Evolutionary conservation across 169 alveolate species (phyloP).

Genomic region (Plasmodium gallinaceum): DNA sequence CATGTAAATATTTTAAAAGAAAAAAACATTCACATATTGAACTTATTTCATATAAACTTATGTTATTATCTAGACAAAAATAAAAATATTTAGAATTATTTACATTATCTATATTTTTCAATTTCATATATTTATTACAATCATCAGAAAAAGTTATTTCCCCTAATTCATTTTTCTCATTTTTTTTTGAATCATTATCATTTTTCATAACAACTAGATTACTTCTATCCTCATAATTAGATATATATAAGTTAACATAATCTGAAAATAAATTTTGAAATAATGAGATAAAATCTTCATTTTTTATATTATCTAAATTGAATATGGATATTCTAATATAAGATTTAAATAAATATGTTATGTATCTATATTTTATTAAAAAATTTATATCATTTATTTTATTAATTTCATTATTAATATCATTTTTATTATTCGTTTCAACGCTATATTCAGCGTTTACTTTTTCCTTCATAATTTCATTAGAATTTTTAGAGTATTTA

Average conservation of each 20-base stretch:
- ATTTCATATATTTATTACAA: background rate
- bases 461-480: too few species aligned
- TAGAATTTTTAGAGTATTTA: background rate
- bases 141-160: background rate
- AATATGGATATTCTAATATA: constrained; percentile 19
- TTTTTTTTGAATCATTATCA: background rate
- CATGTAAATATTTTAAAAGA: constrained; percentile 27
- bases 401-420: too few species aligned
- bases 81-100: background rate
- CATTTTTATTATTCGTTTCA: background rate
- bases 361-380: constrained; percentile 4
- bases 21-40: constrained; percentile 70
- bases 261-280: constrained; percentile 17
- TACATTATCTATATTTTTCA: background rate
- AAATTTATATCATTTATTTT: too few species aligned
- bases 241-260: constrained; percentile 24
- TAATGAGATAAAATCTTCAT: constrained; percentile 4
- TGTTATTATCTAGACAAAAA: background rate
- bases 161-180: background rate
- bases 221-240: background rate
- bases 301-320: background rate
- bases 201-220: background rate
- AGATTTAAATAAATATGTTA: constrained; percentile 45
- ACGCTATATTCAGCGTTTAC: background rate
- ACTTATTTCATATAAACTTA: constrained; percentile 54